These are phyloP conservation scores for Calonectria montana DNA, from an alignment of 2,329 filamentous ascomycete species.

Conservation along the genomic window DNA sequence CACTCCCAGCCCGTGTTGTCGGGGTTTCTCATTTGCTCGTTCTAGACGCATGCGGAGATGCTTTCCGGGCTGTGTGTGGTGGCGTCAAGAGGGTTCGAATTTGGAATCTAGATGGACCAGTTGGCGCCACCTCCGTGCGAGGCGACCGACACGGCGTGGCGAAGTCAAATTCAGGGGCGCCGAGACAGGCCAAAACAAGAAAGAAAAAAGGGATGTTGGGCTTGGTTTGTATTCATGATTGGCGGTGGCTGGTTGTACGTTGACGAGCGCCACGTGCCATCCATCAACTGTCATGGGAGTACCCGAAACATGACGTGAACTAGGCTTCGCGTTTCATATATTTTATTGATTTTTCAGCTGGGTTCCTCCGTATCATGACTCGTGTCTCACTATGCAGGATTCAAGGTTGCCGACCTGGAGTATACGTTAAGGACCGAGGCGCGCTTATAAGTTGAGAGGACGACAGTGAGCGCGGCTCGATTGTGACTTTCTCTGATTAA, in stretches of 20 bases:
- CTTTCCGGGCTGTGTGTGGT: background rate
- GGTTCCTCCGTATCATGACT: background rate
- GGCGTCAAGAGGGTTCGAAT: background rate
- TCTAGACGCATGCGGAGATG: background rate
- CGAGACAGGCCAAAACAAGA: background rate
- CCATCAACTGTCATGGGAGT: slow-evolving; percentile 3
- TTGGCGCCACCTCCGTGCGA: background rate
- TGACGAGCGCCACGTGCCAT: background rate
- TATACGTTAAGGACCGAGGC: background rate
- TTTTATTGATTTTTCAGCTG: background rate
- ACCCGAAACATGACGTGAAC: slow-evolving; percentile 7
- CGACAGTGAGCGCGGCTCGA: background rate
- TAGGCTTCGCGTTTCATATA: background rate
- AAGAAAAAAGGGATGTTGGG: background rate
- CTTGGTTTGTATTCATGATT: background rate
- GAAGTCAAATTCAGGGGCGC: background rate
- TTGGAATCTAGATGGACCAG: slow-evolving; percentile 2
- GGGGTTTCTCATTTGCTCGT: too few species aligned
- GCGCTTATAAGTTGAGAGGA: background rate
- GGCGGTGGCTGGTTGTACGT: background rate
- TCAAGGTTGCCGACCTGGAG: background rate
- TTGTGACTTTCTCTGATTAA: background rate
- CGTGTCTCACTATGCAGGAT: background rate
- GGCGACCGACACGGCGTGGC: background rate
- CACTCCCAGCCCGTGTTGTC: background rate